Base-by-base conservation (phyloP, 495 filamentous ascomycete genomes). In the Thozetella sp. region DNA sequence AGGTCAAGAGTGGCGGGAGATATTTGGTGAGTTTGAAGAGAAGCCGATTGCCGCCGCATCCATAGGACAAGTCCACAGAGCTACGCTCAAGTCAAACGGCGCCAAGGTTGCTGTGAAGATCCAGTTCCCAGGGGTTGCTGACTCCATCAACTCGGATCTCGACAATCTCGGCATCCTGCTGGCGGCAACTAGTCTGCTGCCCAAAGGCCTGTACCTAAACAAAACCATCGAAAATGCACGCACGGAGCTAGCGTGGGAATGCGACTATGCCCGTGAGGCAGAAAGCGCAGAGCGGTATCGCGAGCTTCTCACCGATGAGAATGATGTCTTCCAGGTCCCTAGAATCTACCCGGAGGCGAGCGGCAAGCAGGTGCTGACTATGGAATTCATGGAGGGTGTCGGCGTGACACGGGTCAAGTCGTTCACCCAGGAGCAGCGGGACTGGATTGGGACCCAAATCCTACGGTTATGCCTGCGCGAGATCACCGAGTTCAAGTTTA, bases 211-310 rank as follows among this genome's bases (percentile, higher is more conserved):
- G 2, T 99, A 91, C 70, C 88, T 99, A 9, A 89, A 99, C 73
- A 97, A 96, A 68, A 99, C 96, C 3, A 99, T 99, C 68, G 93
- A 90, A 51, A 99, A 99, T 69, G 94, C 94, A n/a, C 87, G 95
- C 9, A 86, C 81, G 2, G 95, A 99, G 72, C 83, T 99, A 2
- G 93, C 80, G 10, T 99, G 95, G 95, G 95, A 99, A 78, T 98
- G 95, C 70, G 93, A 99, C 75, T 99, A 99, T 72, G 66, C 86
- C 56, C 86, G 95, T 43, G 95, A 99, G 76, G 93, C 93, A 2
- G 80, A 89, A 62, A 92, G 90, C 71, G 90, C 82, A 15, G 79
- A 81, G 51, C 87, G 87, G 43, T 99, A 97, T 75, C 77, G 84
- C 40, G 69, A 84, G 20, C 84, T 97, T 30, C 84, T 97, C 26